phyloP scores from a whole-genome alignment of 2,329 filamentous ascomycete species.

The Pseudogymnoascus sp. region DNA sequence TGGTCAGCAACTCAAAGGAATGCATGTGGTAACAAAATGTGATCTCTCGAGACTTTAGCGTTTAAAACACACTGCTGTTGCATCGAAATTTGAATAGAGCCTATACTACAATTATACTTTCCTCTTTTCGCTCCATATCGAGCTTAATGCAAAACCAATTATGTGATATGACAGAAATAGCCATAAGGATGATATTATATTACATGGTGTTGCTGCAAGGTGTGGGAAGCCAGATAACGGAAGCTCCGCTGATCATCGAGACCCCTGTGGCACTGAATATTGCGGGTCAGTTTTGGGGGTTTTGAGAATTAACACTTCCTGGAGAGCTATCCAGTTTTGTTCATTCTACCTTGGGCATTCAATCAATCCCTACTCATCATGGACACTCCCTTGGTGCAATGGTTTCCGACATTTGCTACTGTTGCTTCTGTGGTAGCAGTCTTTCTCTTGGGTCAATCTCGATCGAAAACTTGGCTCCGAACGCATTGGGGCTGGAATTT shows the following conservation, averaged over 20 bases:
- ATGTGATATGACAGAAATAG: not conserved
- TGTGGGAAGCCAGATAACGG: not conserved
- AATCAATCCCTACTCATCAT: conserved; percentile 12
- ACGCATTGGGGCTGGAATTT: not conserved
- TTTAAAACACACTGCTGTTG: not conserved
- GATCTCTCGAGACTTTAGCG: not conserved
- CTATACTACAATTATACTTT: not conserved
- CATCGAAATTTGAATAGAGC: not conserved
- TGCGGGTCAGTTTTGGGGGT: not conserved
- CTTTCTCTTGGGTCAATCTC: conserved; percentile 11
- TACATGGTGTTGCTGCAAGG: not conserved
- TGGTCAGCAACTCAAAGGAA: not conserved
- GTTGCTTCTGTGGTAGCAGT: not conserved
- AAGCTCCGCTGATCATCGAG: not conserved
- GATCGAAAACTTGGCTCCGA: conserved; percentile 12
- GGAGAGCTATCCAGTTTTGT: not conserved
- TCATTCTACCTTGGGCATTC: not conserved
- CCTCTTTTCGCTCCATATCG: not conserved
- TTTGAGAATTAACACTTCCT: not conserved
- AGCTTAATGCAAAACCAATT: not conserved
- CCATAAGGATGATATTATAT: conserved; percentile 6
- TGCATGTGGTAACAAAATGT: not conserved
- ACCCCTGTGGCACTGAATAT: conserved; percentile 2
- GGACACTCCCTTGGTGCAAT: conserved; percentile 14
- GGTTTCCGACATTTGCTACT: conserved; percentile 14